Evolutionary conservation across 2,329 filamentous ascomycete species (phyloP), one percentile per base, ranked within the genome.

Genomic region (Aspergillus calidoustus): DNA sequence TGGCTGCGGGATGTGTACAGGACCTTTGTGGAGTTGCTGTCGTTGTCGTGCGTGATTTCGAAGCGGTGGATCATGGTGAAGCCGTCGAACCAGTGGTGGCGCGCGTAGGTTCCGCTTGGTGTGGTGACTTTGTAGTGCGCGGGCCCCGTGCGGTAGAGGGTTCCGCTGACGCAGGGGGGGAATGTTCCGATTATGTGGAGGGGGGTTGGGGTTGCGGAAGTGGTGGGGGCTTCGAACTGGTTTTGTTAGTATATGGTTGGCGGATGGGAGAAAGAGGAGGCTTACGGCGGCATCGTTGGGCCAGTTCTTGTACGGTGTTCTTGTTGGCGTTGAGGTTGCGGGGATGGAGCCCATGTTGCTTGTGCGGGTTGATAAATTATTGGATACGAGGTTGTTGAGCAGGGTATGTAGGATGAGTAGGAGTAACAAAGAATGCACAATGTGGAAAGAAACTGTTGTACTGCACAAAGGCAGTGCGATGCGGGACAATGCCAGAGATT

Each of bases 1-100:
- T 89, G 89, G 17, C 86, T 81, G 7, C 89, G 82, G 1, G 91
- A 93, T 3, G 87, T 88, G 72, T 93, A 93, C 30, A 28, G 2
- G 25, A 28, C 25, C 6, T 28, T 28, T 7, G 25, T 28, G 25
- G 25, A 7, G 25, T 17, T 72, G 41, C 58, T 72, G 22, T 74
- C 60, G 13, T 2, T 30, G 34, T 34, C 48, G 2, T 48, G 48
- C 8, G 30, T 19, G 25, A 58, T 58, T 15, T 0, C 82, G 71
- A 93, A 93, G 28, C 85, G 86, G 75, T 93, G 89, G 83, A 54
- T 89, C 85, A 0, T 85, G 84, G 57, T 38, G 34, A 92, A 86
- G 4, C 89, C 89, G 70, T 94, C 91, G 67, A 94, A 94, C 91
- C 91, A 93, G 73, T 93, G 91, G 3, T 82, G 85, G 30, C 87